phyloP scores from a whole-genome alignment of 148 eudicot genomes.

The Vaccinium corymbosum region DNA sequence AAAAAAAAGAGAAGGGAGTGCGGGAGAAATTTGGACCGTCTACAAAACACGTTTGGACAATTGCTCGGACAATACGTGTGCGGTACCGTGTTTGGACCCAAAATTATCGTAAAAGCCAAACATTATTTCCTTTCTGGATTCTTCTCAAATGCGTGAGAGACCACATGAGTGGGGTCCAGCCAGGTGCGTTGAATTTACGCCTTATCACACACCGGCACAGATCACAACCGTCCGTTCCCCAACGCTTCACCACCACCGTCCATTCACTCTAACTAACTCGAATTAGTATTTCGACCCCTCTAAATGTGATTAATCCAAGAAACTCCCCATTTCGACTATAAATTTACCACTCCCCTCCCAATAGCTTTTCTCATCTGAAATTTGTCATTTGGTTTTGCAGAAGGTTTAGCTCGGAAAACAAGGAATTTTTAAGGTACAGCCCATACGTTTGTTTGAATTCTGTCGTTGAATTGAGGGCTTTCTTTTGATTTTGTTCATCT shows the following conservation, averaged over 20 bases:
- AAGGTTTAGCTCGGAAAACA: neutral
- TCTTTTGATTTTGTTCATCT: neutral
- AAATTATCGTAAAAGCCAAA: neutral
- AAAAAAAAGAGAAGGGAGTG: neutral
- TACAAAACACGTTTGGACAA: too few species aligned
- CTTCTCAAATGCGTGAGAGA: neutral
- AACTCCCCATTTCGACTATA: neutral
- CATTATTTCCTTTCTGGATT: neutral
- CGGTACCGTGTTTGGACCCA: too few species aligned
- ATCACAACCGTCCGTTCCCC: neutral
- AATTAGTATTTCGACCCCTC: neutral
- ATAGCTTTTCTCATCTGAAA: neutral
- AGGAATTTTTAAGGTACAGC: neutral
- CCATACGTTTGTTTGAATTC: neutral
- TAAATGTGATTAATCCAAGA: neutral
- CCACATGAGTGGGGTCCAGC: neutral
- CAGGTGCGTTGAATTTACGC: slow-evolving; percentile 17
- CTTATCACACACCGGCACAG: neutral
- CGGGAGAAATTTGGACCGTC: neutral
- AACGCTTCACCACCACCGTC: neutral
- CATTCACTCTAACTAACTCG: neutral
- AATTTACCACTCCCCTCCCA: neutral
- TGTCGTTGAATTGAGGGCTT: neutral
- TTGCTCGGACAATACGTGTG: too few species aligned
- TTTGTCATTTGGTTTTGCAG: neutral